Conservation (phyloP, 2,329 filamentous ascomycete genomes). For the Microsporum audouinii region DNA sequence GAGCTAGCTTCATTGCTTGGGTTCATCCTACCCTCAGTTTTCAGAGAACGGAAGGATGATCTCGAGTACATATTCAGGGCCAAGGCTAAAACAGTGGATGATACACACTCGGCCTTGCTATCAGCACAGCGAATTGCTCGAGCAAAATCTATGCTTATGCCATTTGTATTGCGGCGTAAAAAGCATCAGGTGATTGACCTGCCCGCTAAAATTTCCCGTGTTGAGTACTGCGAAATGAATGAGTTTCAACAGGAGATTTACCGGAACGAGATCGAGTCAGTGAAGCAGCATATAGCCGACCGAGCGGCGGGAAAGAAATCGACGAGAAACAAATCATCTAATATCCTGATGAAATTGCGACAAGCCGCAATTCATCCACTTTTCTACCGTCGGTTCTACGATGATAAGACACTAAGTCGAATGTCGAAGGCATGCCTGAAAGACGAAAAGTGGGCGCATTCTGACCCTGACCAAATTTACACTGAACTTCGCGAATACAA, state of each 20-base stretch:
- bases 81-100: constrained; percentile 70
- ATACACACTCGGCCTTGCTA: constrained; percentile 63
- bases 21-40: constrained; percentile 86
- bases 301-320: constrained; percentile 45
- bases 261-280: constrained; percentile 52
- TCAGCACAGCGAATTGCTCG: constrained; percentile 77
- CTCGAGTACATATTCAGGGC: constrained; percentile 84
- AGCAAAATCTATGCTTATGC: constrained; percentile 83
- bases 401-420: constrained; percentile 59
- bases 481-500: constrained; percentile 45
- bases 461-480: constrained; percentile 42
- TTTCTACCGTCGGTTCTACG: constrained; percentile 72
- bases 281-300: constrained; percentile 49
- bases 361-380: constrained; percentile 88
- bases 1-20: constrained; percentile 81
- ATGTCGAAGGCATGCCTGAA: constrained; percentile 69
- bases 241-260: constrained; percentile 63
- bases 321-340: constrained; percentile 43
- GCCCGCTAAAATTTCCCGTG: constrained; percentile 63
- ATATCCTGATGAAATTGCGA: constrained; percentile 79
- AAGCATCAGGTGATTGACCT: constrained; percentile 87
- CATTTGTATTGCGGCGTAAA: constrained; percentile 86
- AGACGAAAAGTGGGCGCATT: constrained; percentile 46
- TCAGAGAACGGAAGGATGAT: constrained; percentile 62
- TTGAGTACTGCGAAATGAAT: constrained; percentile 73